A percentile compares a stretch with the other conserved stretches of the same genome.
Evolutionary conservation across 139 green algal genomes (phyloP).

Genomic region (Chlorella sp.): DNA sequence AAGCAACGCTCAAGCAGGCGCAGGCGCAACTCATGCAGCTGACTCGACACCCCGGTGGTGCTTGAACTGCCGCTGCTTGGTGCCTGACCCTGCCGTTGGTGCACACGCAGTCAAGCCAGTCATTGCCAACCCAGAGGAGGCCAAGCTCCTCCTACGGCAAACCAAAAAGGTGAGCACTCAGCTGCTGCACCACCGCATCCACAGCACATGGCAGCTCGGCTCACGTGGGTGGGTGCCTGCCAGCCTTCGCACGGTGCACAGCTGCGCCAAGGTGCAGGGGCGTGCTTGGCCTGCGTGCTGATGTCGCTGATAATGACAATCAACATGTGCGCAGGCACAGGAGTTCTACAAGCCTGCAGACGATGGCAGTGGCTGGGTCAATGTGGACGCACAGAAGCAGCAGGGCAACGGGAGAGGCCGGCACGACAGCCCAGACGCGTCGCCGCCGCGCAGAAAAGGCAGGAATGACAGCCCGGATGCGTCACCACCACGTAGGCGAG

Average conservation of each 20-base stretch:
- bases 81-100: not conserved
- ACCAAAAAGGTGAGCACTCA: constrained; percentile 32
- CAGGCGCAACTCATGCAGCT: not conserved
- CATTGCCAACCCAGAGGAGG: constrained; percentile 67
- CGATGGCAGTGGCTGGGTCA: constrained; percentile 36
- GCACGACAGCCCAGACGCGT: constrained; percentile 26
- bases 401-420: constrained; percentile 8
- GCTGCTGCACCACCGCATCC: too few relatives aligned
- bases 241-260: not conserved
- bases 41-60: not conserved
- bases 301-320: not conserved
- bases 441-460: constrained; percentile 14
- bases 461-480: constrained; percentile 27
- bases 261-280: not conserved
- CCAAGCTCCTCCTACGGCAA: constrained; percentile 29
- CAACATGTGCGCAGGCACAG: constrained; percentile 27
- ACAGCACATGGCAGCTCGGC: not conserved
- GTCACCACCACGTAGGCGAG: constrained; percentile 17
- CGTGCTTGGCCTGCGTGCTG: not conserved
- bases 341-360: constrained; percentile 18
- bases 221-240: not conserved
- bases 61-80: not conserved
- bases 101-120: constrained; percentile 39
- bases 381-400: constrained; percentile 22
- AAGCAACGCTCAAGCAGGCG: not conserved